A percentile compares a stretch with the other conserved stretches of the same genome.
These are phyloP conservation scores for Yamadazyma dendronema DNA, from an alignment of 1,139 yeast genomes.

Conservation along the genomic window DNA sequence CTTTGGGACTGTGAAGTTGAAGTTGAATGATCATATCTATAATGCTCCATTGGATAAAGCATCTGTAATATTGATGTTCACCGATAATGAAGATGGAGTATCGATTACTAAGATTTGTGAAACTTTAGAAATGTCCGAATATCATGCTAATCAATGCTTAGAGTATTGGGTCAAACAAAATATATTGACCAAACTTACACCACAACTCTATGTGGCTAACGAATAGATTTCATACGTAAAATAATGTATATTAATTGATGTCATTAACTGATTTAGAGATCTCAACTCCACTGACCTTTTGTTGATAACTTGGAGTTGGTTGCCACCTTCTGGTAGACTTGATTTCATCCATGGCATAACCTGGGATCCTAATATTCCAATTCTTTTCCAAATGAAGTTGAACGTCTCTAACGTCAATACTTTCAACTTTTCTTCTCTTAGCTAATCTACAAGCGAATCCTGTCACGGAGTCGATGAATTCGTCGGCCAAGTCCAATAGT, in stretches of 20 bases:
- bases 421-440: constrained; percentile 88
- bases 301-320: constrained; percentile 69
- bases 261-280: constrained; percentile 27
- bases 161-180: constrained; percentile 57
- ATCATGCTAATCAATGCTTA: constrained; percentile 38
- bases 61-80: constrained; percentile 56
- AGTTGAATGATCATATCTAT: constrained; percentile 42
- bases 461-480: constrained; percentile 86
- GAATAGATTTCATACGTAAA: constrained; percentile 10
- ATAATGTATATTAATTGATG: constrained; percentile 3
- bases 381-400: constrained; percentile 91
- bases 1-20: constrained; percentile 62
- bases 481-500: constrained; percentile 90
- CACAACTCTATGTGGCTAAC: constrained; percentile 20
- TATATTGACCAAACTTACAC: constrained; percentile 38
- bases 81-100: constrained; percentile 26
- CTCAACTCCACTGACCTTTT: constrained; percentile 47
- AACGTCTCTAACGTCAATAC: constrained; percentile 82
- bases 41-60: constrained; percentile 73
- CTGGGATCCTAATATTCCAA: constrained; percentile 95
- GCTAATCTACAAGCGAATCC: constrained; percentile 93
- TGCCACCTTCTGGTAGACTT: constrained; percentile 79
- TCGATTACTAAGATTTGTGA: constrained; percentile 23
- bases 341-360: constrained; percentile 88
- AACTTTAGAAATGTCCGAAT: constrained; percentile 35